Conservation (phyloP, 176 grass and related monocot species). For the Thalia dealbata region DNA sequence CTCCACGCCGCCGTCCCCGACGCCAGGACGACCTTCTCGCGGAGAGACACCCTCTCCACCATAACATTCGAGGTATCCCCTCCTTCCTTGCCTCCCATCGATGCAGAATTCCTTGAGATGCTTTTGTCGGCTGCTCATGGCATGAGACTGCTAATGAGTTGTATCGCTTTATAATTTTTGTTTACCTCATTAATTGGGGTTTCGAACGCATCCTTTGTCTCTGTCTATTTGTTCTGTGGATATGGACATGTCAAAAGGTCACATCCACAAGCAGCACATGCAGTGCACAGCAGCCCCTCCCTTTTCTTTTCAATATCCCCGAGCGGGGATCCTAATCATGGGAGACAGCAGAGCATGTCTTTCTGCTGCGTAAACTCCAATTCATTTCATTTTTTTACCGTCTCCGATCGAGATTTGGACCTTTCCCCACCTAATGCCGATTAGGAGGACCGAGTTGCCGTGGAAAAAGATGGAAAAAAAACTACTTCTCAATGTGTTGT, state of each 20-base stretch:
- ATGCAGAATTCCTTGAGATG: not conserved
- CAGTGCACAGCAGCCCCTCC: not conserved
- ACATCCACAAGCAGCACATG: not conserved
- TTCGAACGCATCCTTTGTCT: not conserved
- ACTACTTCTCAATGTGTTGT: too few species aligned
- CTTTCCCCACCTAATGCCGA: not conserved
- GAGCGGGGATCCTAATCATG: slow-evolving; percentile 4
- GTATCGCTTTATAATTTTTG: not conserved
- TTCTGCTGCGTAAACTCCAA: not conserved
- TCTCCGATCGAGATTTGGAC: not conserved
- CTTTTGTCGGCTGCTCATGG: not conserved
- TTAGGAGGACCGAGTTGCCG: not conserved
- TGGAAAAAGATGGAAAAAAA: too few species aligned
- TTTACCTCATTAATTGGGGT: not conserved
- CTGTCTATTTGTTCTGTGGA: not conserved
- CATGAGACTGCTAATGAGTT: not conserved
- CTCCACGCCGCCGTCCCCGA: slow-evolving; percentile 59
- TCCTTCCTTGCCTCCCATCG: not conserved
- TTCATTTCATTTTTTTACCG: slow-evolving; percentile 14
- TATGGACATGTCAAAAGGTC: not conserved
- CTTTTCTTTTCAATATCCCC: slow-evolving; percentile 9
- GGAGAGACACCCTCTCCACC: slow-evolving; percentile 41
- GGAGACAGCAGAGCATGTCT: slow-evolving; percentile 26
- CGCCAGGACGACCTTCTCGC: slow-evolving; percentile 42
- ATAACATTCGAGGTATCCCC: slow-evolving; percentile 65